Percentiles rank a stretch among this genome's conserved stretches.
Evolutionary conservation across 23 red algal genomes (phyloP).

Genomic region (Agarophyton chilense): DNA sequence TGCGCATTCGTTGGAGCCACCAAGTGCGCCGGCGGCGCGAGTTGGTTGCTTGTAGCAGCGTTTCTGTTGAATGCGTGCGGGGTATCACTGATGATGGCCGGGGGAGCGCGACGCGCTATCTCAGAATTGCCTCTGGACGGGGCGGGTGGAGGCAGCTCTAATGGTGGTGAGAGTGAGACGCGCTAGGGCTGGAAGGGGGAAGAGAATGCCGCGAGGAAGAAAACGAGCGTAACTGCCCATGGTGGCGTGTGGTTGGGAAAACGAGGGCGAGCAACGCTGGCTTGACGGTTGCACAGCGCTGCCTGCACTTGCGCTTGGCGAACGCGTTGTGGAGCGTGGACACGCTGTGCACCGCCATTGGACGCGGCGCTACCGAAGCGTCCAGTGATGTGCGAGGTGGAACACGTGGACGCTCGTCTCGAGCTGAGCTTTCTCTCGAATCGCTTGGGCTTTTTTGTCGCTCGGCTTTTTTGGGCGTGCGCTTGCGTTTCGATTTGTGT

Average conservation of each 20-base stretch:
- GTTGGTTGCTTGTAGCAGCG: conserved; percentile 52
- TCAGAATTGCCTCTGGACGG: conserved; percentile 70
- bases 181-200: not conserved
- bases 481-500: not conserved
- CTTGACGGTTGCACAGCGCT: not conserved
- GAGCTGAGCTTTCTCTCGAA: not conserved
- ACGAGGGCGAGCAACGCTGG: not conserved
- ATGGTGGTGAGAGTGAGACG: not conserved
- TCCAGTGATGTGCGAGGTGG: not conserved
- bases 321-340: not conserved
- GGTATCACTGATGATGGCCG: conserved; percentile 75
- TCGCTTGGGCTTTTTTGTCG: not conserved
- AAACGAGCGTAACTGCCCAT: not conserved
- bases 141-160: not conserved
- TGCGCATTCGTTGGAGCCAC: conserved; percentile 42
- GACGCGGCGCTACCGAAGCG: not conserved
- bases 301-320: conserved; percentile 9
- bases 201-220: not conserved
- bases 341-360: not conserved
- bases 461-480: not conserved
- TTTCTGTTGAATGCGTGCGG: conserved; percentile 52
- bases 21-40: conserved; percentile 46
- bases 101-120: conserved; percentile 31
- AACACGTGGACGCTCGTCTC: not conserved
- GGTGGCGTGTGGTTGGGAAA: not conserved